Evolutionary conservation across 2,329 filamentous ascomycete genomes (phyloP).

Genomic region (Talaromyces sp.): DNA sequence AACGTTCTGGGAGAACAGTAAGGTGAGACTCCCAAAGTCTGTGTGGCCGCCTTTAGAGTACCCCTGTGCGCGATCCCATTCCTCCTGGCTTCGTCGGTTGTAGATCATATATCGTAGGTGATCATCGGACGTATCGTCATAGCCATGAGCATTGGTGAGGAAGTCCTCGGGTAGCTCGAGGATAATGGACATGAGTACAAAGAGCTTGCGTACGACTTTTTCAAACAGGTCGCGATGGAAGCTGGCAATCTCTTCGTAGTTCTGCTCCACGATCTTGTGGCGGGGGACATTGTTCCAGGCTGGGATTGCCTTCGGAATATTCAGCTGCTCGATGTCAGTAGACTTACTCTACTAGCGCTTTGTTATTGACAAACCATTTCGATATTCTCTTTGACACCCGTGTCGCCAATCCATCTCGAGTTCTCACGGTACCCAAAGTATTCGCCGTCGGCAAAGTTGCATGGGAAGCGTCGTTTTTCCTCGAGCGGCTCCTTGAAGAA

Average conservation of each 20-base stretch:
- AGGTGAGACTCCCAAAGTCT: slow-evolving; percentile 50
- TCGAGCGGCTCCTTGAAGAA: slow-evolving; percentile 49
- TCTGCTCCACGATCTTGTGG: slow-evolving; percentile 20
- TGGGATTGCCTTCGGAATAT: slow-evolving; percentile 25
- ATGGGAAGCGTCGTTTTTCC: slow-evolving; percentile 47
- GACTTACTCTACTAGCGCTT: not conserved
- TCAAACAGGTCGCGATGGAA: slow-evolving; percentile 24
- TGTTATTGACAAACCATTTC: slow-evolving; percentile 22
- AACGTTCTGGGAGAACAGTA: slow-evolving; percentile 53
- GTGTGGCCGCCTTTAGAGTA: slow-evolving; percentile 41
- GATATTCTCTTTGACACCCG: slow-evolving; percentile 31
- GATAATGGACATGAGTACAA: slow-evolving; percentile 31
- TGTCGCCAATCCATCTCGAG: slow-evolving; percentile 30
- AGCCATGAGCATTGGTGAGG: slow-evolving; percentile 50
- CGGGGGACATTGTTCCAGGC: slow-evolving; percentile 21
- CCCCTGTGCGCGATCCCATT: slow-evolving; percentile 38
- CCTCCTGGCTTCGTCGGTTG: slow-evolving; percentile 41
- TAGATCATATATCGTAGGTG: slow-evolving; percentile 58
- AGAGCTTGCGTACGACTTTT: slow-evolving; percentile 19
- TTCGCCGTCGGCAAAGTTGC: slow-evolving; percentile 19
- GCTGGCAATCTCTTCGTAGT: slow-evolving; percentile 19
- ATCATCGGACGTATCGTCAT: slow-evolving; percentile 51
- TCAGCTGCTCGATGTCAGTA: slow-evolving; percentile 15
- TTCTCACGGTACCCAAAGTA: slow-evolving; percentile 30
- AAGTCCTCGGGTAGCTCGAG: slow-evolving; percentile 54